Base-by-base conservation (phyloP, 805 yeast genomes). In the Lachancea kluyveri region DNA sequence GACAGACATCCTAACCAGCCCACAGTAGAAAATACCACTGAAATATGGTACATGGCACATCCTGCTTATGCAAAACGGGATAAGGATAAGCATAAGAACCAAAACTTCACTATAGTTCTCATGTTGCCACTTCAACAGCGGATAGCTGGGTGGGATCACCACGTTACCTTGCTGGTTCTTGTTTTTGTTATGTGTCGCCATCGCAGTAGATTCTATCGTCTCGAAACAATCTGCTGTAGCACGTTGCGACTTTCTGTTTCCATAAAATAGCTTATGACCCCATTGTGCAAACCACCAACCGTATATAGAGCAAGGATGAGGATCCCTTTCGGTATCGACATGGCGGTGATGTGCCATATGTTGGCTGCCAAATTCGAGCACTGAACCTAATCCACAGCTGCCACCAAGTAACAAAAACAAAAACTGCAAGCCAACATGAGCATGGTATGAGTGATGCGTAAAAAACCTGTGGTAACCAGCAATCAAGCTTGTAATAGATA, bases 331-430 rank as follows among this genome's bases (percentile, higher is more conserved):
- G 0, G 94, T 80, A 52, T 88, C 95, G 25, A 92, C 79, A 56
- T 72, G 83, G 37, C 90, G 74, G 59, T 88, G 96, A 61, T 88
- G 96, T 4, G 92, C 87, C 38, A 94, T 66, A 63, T 88, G 97
- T 27, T 47, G 49, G 15, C 51, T 38, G 1, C 44, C 32, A 29
- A 49, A 49, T 18, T 49, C 48, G 8, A 46, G 37, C 21, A 47
- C 41, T 8, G 52, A 47, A 1, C 54, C 54, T 9, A 49, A 30
- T 7, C 54, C 54, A 21, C 48, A 41, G 10, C 52, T 43, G 7
- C 48, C 50, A 9, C 53, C 54, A 5, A 48, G 17, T n/a, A 47
- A 32, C 3, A 49, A 49, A 26, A 43, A 41, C 3, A 36, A 28
- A 8, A 44, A 24, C 21, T 44, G 48, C 6, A 46, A 26, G 12